Evolutionary conservation across 1,284 basidiomycete genomes (phyloP).

Genomic region (Ceratobasidium theobromae): DNA sequence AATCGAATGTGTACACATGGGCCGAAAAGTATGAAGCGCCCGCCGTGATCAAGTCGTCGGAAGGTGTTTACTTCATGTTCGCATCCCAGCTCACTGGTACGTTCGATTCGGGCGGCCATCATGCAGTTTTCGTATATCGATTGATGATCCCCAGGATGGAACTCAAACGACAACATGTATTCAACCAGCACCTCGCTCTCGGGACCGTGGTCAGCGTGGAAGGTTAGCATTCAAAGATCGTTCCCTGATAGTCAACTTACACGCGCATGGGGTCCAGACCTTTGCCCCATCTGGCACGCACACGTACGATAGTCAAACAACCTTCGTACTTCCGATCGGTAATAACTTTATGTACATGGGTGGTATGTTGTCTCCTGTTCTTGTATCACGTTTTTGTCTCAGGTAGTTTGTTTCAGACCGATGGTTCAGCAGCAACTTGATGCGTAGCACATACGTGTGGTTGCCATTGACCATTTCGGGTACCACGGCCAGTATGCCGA

Average conservation of each 20-base stretch:
- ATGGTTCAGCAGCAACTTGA: conserved; percentile 35
- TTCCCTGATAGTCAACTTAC: background rate
- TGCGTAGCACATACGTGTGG: conserved; percentile 35
- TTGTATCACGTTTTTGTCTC: background rate
- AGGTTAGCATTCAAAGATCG: conserved; percentile 1
- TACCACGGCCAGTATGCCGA: conserved; percentile 33
- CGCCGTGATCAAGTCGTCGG: conserved; percentile 34
- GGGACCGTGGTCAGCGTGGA: conserved; percentile 34
- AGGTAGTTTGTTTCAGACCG: conserved; percentile 27
- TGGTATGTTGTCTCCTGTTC: conserved; percentile 8
- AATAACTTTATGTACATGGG: conserved; percentile 37
- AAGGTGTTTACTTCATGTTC: conserved; percentile 35
- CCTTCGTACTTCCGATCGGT: conserved; percentile 34
- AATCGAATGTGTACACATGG: conserved; percentile 33
- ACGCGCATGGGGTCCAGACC: conserved; percentile 3
- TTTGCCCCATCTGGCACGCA: conserved; percentile 34
- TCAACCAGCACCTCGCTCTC: conserved; percentile 32
- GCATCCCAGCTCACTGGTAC: conserved; percentile 35
- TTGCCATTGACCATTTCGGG: conserved; percentile 33
- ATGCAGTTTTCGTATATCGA: background rate
- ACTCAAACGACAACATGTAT: conserved; percentile 36
- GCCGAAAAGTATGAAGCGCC: conserved; percentile 33
- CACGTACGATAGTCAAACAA: conserved; percentile 35
- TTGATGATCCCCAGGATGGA: conserved; percentile 25
- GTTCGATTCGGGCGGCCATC: background rate